Conservation (phyloP, 1,139 yeast species). For the Ogataea hybrid region DNA sequence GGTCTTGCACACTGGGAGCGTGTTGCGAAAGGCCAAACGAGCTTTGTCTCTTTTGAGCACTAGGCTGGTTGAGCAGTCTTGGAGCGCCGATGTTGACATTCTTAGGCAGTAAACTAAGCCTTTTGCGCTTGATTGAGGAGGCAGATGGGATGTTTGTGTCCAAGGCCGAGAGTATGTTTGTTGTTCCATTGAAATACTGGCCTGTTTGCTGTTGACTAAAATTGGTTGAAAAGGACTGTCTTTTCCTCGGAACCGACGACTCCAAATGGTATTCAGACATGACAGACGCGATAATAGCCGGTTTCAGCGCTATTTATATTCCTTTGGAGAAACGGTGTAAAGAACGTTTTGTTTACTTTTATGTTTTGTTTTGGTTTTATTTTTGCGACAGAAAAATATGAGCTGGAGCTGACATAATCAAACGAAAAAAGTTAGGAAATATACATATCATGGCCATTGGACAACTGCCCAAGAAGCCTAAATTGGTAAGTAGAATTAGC, state of each 20-base stretch:
- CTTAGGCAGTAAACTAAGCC: slow-evolving; percentile 29
- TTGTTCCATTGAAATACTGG: slow-evolving; percentile 14
- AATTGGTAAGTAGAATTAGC: slow-evolving; percentile 28
- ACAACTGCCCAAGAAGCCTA: slow-evolving; percentile 37
- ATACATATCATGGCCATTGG: slow-evolving; percentile 23
- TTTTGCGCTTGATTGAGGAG: slow-evolving; percentile 22
- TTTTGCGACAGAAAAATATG: slow-evolving; percentile 7
- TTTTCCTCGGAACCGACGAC: slow-evolving; percentile 20
- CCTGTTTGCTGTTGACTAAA: slow-evolving; percentile 12
- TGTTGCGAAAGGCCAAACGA: slow-evolving; percentile 21
- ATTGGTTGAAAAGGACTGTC: slow-evolving; percentile 18
- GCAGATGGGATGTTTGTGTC: slow-evolving; percentile 16
- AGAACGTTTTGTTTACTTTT: slow-evolving; percentile 14
- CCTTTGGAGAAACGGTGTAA: background rate
- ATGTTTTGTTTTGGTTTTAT: slow-evolving; percentile 15
- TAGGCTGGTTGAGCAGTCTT: slow-evolving; percentile 23
- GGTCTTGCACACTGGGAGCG: slow-evolving; percentile 25
- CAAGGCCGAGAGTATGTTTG: slow-evolving; percentile 16
- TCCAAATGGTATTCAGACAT: slow-evolving; percentile 22
- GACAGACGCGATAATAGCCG: background rate
- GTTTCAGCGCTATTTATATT: slow-evolving; percentile 3
- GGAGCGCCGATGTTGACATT: slow-evolving; percentile 30
- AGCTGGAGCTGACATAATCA: slow-evolving; percentile 1
- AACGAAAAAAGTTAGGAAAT: background rate
- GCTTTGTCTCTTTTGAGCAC: slow-evolving; percentile 25